Evolutionary conservation across 257 asterid genomes (phyloP).

Genomic region (Galeopsis tetrahit): DNA sequence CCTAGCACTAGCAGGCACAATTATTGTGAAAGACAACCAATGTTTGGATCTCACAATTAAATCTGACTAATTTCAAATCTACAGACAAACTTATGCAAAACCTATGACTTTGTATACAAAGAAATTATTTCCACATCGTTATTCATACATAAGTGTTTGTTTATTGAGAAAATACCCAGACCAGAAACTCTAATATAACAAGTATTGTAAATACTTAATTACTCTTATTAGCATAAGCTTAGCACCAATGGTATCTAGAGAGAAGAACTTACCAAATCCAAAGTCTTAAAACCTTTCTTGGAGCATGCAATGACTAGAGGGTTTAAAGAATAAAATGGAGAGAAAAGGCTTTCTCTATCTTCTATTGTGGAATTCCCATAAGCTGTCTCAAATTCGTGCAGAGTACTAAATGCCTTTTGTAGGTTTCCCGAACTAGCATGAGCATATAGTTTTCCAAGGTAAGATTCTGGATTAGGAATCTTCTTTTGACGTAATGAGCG

Average conservation of each 20-base stretch:
- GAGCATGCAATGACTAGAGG: constrained; percentile 81
- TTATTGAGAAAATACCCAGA: constrained; percentile 8
- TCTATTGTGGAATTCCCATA: constrained; percentile 52
- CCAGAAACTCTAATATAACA: constrained; percentile 7
- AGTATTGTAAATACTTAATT: neutral
- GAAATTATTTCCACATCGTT: neutral
- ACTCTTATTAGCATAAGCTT: constrained; percentile 15
- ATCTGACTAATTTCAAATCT: neutral
- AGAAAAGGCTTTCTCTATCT: constrained; percentile 59
- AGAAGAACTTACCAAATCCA: constrained; percentile 70
- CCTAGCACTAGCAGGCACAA: neutral
- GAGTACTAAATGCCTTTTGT: constrained; percentile 76
- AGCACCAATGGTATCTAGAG: constrained; percentile 26
- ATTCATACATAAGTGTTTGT: constrained; percentile 9
- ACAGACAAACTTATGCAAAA: neutral
- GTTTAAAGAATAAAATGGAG: constrained; percentile 74
- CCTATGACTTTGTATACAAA: neutral
- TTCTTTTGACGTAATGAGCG: constrained; percentile 64
- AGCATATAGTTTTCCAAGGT: constrained; percentile 70
- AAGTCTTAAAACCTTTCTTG: constrained; percentile 66
- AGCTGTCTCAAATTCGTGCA: constrained; percentile 73
- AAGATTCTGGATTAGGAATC: constrained; percentile 72
- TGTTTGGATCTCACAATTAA: neutral
- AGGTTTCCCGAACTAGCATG: constrained; percentile 73
- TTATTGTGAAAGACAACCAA: neutral